These are phyloP conservation scores for Halteria grandinella DNA, from an alignment of 73 alveolate genomes.

Conservation along the genomic window DNA sequence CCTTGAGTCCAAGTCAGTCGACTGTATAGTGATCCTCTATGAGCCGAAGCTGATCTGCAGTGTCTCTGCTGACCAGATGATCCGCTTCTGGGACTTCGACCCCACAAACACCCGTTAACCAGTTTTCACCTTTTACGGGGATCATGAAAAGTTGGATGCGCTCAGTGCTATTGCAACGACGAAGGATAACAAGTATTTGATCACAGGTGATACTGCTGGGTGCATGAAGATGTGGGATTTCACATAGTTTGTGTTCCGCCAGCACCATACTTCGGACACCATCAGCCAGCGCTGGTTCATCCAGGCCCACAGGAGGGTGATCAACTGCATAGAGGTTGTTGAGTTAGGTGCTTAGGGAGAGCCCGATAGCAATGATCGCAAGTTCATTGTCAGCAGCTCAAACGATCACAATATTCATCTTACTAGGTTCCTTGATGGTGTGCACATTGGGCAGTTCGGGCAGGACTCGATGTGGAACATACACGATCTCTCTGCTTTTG, in stretches of 20 bases:
- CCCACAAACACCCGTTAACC: conserved; percentile 43
- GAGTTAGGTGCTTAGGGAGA: too few relatives aligned
- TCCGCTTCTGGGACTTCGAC: conserved; percentile 65
- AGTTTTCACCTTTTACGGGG: conserved; percentile 30
- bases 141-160: conserved; percentile 53
- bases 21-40: conserved; percentile 53
- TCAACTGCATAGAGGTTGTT: conserved; percentile 54
- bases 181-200: conserved; percentile 17
- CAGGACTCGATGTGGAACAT: conserved; percentile 48
- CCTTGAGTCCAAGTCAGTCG: conserved; percentile 72
- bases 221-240: conserved; percentile 52
- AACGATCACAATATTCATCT: conserved; percentile 67
- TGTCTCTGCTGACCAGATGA: conserved; percentile 60
- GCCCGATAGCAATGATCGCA: neutral
- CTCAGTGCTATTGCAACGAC: conserved; percentile 61
- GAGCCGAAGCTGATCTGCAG: conserved; percentile 7
- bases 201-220: conserved; percentile 69
- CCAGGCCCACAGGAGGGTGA: conserved; percentile 56
- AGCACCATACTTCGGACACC: conserved; percentile 8
- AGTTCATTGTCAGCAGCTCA: conserved; percentile 56
- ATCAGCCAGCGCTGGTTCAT: conserved; percentile 55
- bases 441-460: conserved; percentile 61
- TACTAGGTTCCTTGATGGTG: conserved; percentile 64
- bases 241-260: conserved; percentile 34
- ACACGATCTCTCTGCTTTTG: conserved; percentile 41